Evolutionary conservation across 768 basidiomycete genomes (phyloP), one percentile per base, ranked within the genome.

Genomic region (Coprinellus micaceus): DNA sequence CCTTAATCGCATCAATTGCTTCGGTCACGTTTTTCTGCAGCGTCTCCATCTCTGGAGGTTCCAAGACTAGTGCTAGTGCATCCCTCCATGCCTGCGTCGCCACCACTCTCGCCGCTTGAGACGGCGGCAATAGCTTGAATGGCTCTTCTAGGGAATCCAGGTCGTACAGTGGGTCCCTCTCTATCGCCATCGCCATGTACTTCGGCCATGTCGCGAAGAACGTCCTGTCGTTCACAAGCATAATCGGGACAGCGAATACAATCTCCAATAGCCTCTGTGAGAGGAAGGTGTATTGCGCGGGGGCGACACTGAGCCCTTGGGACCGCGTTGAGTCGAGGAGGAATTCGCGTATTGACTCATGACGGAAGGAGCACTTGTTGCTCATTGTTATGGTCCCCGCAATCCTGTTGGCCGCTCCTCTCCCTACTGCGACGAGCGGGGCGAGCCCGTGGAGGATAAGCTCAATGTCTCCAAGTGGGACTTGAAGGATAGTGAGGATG

Each of bases 401-500:
- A 19, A 24, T 51, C 30, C 21, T n/a, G 30, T 7, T 2, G 7
- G 33, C 33, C 6, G 33, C 33, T 6, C 33, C 33, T 33, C 13
- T 33, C 3, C 49, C 33, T 21, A 28, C 28, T n/a, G n/a, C n/a
- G 17, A 51, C 19, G 30, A 51, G 21, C 6, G 49, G 49, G 9
- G 49, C 30, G 4, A 51, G 49, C 7, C 49, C 49, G 21, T 37
- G 30, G n/a, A 51, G 4, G n/a, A 51, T 37, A 21, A 51, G 49
- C 4, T 26, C 15, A 15, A 51, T 24, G 19, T 51, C 49, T n/a
- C 11, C 9, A n/a, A 37, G 6, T 9, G 28, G 28, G n/a, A 37
- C 13, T 51, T 51, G 49, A 10, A 51, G 49, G 17, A 51, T 51
- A n/a, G 49, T 17, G 21, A 51, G 29, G 17, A 51, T 33, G 33